Evolutionary conservation across 192 early-diverging fungal genomes (phyloP).

Genomic region (Backusella sp.): DNA sequence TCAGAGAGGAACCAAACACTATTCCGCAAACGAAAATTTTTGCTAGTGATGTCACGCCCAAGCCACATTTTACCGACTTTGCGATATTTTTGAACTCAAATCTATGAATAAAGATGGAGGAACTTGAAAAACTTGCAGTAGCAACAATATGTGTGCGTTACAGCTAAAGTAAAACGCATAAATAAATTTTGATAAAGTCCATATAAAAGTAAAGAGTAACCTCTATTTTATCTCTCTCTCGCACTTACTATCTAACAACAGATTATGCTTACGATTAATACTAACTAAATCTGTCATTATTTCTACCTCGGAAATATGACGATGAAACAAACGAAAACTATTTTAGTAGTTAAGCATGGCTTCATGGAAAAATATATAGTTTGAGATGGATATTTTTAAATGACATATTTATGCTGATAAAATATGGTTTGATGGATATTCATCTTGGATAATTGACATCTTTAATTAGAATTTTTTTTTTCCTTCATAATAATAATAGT

Average conservation of each 20-base stretch:
- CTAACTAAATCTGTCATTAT: neutral
- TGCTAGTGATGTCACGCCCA: neutral
- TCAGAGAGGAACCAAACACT: conserved; percentile 9
- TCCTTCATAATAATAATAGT: too few relatives aligned
- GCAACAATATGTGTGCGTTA: neutral
- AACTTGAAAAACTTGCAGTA: neutral
- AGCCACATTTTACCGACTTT: neutral
- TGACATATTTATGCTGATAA: too few relatives aligned
- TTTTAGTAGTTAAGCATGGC: neutral
- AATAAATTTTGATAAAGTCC: neutral
- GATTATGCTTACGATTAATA: neutral
- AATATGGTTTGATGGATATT: too few relatives aligned
- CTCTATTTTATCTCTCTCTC: too few relatives aligned
- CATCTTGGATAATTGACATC: too few relatives aligned
- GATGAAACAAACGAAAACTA: neutral
- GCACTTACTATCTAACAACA: too few relatives aligned
- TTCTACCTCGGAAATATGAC: neutral
- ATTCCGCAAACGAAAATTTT: neutral
- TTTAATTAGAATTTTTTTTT: too few relatives aligned
- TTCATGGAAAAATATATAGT: neutral
- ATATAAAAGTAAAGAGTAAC: too few relatives aligned
- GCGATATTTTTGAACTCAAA: neutral
- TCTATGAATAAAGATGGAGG: neutral
- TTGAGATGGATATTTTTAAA: neutral
- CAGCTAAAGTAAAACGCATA: neutral